A percentile compares a stretch with the other conserved stretches of the same genome.
Evolutionary conservation across 345 rosid genomes (phyloP).

Genomic region (Litchi chinensis): DNA sequence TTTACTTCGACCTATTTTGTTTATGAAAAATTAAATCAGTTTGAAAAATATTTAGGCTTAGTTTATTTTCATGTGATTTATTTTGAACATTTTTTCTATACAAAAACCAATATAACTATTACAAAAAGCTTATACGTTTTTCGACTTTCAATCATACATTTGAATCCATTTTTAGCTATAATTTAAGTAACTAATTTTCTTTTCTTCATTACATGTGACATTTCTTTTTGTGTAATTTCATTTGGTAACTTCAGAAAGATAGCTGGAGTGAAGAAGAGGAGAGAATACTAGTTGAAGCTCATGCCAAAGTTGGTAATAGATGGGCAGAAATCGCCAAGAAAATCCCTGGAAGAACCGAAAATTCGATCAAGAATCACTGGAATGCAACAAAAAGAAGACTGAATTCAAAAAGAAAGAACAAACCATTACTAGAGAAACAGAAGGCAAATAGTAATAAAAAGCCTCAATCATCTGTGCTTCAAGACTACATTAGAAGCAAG

Average conservation of each 20-base stretch:
- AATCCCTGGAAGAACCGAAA: conserved; percentile 88
- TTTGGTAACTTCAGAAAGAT: conserved; percentile 57
- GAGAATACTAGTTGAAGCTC: conserved; percentile 67
- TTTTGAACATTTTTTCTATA: neutral
- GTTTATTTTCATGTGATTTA: conserved; percentile 35
- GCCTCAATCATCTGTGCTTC: conserved; percentile 66
- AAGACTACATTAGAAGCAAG: conserved; percentile 76
- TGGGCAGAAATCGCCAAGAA: conserved; percentile 96
- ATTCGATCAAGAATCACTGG: conserved; percentile 94
- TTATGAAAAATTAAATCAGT: neutral
- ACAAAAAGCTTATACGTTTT: conserved; percentile 20
- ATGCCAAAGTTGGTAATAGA: conserved; percentile 72
- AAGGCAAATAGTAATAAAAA: conserved; percentile 16
- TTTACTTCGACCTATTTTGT: neutral
- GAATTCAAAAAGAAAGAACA: conserved; percentile 66
- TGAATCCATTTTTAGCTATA: neutral
- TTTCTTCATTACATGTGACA: conserved; percentile 2
- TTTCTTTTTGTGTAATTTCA: conserved; percentile 3
- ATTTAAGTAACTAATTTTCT: too few species aligned
- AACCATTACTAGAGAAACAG: conserved; percentile 38
- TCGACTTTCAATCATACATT: neutral
- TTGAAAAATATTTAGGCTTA: too few species aligned
- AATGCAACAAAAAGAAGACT: conserved; percentile 88
- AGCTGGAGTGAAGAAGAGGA: conserved; percentile 96
- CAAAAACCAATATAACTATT: conserved; percentile 8